These are phyloP conservation scores for Fomitopsis serialis DNA, from an alignment of 768 basidiomycete genomes.

Conservation along the genomic window DNA sequence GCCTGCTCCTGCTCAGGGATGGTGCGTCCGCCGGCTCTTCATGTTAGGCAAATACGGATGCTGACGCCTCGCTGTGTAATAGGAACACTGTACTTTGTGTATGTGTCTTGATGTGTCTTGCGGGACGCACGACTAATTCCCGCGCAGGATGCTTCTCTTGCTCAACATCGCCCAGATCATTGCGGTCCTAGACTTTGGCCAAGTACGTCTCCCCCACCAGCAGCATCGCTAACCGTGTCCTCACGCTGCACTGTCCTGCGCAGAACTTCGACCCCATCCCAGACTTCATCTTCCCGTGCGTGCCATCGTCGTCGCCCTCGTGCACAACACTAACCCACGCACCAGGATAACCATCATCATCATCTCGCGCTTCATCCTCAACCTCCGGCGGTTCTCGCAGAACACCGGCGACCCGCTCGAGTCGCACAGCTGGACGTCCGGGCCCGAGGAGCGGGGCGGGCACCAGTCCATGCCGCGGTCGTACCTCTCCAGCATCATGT, in stretches of 20 bases:
- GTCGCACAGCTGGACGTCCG: neutral
- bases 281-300: neutral
- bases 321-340: neutral
- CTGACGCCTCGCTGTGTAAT: too few relatives aligned
- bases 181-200: neutral
- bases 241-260: neutral
- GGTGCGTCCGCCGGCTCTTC: neutral
- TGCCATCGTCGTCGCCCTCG: neutral
- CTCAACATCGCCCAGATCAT: neutral
- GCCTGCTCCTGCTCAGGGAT: neutral
- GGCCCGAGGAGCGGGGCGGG: neutral
- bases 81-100: constrained; percentile 3
- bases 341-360: neutral
- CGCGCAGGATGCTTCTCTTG: neutral
- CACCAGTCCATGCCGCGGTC: neutral
- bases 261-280: neutral
- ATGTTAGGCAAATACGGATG: neutral
- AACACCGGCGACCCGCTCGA: neutral
- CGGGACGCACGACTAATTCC: neutral
- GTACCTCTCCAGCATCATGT: neutral
- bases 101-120: neutral
- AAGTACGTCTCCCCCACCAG: neutral
- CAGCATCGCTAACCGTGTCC: neutral
- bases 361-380: neutral
- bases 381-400: neutral